Conservation (phyloP, 768 basidiomycete genomes). For the Serendipita sp. region DNA sequence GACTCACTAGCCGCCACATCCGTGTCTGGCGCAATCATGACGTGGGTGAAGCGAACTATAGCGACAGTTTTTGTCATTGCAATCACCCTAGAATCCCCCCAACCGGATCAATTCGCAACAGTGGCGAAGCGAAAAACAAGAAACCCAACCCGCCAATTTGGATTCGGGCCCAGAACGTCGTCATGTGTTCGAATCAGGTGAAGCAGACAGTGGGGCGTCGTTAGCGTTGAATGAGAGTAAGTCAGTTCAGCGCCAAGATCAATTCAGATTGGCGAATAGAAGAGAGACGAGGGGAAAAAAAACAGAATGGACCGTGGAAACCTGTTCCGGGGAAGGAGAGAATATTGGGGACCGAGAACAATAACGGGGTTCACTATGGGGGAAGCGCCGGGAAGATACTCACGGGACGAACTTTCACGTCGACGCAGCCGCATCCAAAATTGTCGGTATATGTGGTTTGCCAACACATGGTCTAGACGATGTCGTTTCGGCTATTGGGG, state of each 20-base stretch:
- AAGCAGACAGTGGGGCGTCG: background rate
- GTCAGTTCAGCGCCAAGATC: background rate
- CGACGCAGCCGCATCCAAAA: background rate
- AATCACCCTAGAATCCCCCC: slow-evolving; percentile 1
- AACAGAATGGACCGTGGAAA: background rate
- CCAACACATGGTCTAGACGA: background rate
- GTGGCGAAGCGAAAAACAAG: background rate
- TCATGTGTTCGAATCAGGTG: background rate
- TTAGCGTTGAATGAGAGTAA: background rate
- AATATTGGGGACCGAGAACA: background rate
- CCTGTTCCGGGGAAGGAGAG: background rate
- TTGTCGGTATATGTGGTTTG: background rate
- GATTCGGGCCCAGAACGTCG: background rate
- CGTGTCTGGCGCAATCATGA: background rate
- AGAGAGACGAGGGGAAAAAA: background rate
- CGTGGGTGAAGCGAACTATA: background rate
- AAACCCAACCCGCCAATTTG: background rate
- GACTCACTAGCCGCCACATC: slow-evolving; percentile 2
- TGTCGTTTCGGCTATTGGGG: no score
- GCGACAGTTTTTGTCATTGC: background rate
- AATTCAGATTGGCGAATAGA: background rate
- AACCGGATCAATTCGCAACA: no score
- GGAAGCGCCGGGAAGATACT: background rate
- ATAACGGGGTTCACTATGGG: background rate
- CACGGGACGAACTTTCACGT: background rate